Base-by-base conservation (phyloP, 2,329 filamentous ascomycete genomes). In the Fusarium nygamai region DNA sequence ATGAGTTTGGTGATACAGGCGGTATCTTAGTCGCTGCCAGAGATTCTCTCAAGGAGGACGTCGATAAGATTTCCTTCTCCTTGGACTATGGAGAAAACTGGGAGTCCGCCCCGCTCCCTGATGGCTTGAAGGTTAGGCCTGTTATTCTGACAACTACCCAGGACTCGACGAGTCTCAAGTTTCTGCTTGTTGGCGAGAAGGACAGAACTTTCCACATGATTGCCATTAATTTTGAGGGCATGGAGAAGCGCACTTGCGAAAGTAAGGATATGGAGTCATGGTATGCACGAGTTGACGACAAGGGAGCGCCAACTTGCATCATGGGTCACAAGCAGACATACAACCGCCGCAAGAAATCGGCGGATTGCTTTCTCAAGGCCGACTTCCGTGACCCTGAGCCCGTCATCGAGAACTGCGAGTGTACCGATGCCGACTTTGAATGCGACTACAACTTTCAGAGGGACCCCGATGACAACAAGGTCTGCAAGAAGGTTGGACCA, bases 291-390 rank as follows among this genome's bases (percentile, higher is more conserved):
- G 88, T 93, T 43, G 92, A 97, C 79, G 89, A 93, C 36, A 89
- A 98, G 29, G 93, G 93, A 38, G 89, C 97, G 59, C 89, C 95
- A 6, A 94, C 92, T 58, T 99, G 96, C 81, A 86, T 99, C 74
- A 98, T 99, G 96, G 96, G 96, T 27, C 95, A 98, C 81, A 97
- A 92, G 78, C 96, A 98, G 81, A 94, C 90, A 71, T 99, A 93
- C 83, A 89, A 87, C 62, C 91, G 96, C 73, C 92, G 96, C 77
- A 98, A 97, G 86, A 93, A 94, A 81, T 89, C 94, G 76, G 92
- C 93, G 24, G 91, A 97, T 69, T 99, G 97, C 83, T 97, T 98
- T 81, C 88, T 98, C 76, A 93, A 94, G 77, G 88, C 93, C 69
- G 91, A 96, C 61, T 98, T 98, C 85, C 91, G 94, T 79, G 93